Evolutionary conservation across 2,329 filamentous ascomycete species (phyloP), one percentile per base, ranked within the genome.

Genomic region (Cryphonectria naterciae): DNA sequence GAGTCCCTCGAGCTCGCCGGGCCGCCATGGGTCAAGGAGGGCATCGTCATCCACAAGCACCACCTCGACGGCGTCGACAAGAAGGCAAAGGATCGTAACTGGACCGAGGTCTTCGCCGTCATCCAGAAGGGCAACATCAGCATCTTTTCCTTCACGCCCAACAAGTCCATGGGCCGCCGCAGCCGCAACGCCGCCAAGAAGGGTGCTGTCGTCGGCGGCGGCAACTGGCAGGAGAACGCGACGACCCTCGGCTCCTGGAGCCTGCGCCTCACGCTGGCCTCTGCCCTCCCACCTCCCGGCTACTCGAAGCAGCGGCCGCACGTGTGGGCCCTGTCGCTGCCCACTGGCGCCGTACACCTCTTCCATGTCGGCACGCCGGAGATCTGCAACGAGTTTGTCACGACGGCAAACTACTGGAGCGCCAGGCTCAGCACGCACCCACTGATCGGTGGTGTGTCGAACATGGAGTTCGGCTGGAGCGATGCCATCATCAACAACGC

Each of bases 1-100:
- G 96, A 99, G 77, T 94, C 92, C 0, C 87, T 99, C 17, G 95
- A 97, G 78, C 89, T 99, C 54, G 90, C 92, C 15, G 96, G 96
- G 35, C 93, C 96, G n/a, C 96, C 96, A 0, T 99, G 96, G 96
- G 92, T 97, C 39, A 99, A 99, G 82, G 96, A 99, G 81, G 96
- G 96, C 73, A 93, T 97, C 76, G 85, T 98, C 28, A 95, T 95
- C 75, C 95, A 99, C 83, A 98, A 98, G 81, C 95, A 98, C 79
- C 95, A 98, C 77, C 87, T 98, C 4, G 95, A 98, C 79, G 90
- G 93, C 5, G 86, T 94, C 49, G 95, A 97, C 75, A 97, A 96
- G 83, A 93, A 94, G 79, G 92, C 95, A 73, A 98, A 95, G 81
- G 95, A 98, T 77, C 89, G 96, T 54, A 95, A 95, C 76, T 99